Base-by-base conservation (phyloP, 2,329 filamentous ascomycete genomes). In the Anthostomella pinea region DNA sequence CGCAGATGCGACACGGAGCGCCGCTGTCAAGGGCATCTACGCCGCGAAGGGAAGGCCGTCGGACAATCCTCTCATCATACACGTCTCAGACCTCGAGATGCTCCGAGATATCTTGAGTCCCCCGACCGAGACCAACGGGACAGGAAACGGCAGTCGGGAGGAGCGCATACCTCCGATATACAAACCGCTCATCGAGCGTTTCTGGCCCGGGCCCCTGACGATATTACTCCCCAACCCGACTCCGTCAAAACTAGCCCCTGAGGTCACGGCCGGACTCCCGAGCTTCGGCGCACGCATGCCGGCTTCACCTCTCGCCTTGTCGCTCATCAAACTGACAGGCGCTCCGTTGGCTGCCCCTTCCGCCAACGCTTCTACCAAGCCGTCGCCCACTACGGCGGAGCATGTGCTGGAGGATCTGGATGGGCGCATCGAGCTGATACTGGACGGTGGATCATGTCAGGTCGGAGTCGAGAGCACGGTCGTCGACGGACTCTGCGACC, bases 401-500 rank as follows among this genome's bases (percentile, higher is more conserved):
- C 93, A 98, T 62, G 93, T 98, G 9, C 73, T 81, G 15, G 82
- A 95, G 44, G 93, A 98, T 58, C 69, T 98, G 8, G 64, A 82
- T 23, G 88, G 88, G 0, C 78, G 83, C 31, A 94, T 98, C 47
- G 81, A 86, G 52, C 70, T 91, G 5, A 93, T 98, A 39, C 68
- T 98, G 0, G 91, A 98, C 50, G 93, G 91, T 3, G 93, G 93
- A 0, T 67, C 81, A 0, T 97, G 90, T 54, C 73, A 76, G 14
- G 88, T 98, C 8, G 93, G 93, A 2, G 89, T 98, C 1, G 93
- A 98, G 65, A 96, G 89, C 59, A 98, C 93, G 0, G 93, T 98
- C 2, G 89, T 98, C 1, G 93, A 97, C 56, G 93, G 93, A 0
- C 67, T 97, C 10, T 87, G 80, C 39, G 66, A 76, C 30, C 90